These are phyloP conservation scores for Sarocladium kiliense DNA, from an alignment of 2,329 filamentous ascomycete genomes.

Conservation along the genomic window DNA sequence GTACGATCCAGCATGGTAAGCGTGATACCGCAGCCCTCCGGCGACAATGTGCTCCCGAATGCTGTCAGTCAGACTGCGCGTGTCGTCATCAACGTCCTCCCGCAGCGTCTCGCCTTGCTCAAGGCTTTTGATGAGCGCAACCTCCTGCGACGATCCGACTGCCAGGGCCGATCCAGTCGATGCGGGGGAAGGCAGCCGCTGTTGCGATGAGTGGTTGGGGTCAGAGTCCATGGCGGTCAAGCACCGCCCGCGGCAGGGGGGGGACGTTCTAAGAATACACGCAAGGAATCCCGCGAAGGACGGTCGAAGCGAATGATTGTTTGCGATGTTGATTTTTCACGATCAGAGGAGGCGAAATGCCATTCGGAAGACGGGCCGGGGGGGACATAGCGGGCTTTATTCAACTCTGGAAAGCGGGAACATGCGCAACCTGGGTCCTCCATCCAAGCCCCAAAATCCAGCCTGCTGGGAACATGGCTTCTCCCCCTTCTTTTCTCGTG, in stretches of 20 bases:
- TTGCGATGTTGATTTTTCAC: no score
- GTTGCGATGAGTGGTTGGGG: background rate
- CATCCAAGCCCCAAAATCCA: background rate
- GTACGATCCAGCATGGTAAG: slow-evolving; percentile 36
- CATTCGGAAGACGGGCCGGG: slow-evolving; percentile 1
- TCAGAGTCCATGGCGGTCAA: background rate
- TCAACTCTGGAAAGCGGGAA: background rate
- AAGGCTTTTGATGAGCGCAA: slow-evolving; percentile 24
- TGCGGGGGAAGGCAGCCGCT: slow-evolving; percentile 18
- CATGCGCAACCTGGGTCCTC: background rate
- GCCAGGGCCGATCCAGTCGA: slow-evolving; percentile 24
- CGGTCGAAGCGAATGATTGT: no score
- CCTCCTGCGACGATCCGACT: slow-evolving; percentile 25
- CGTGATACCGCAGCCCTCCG: slow-evolving; percentile 33
- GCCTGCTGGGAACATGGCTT: slow-evolving; percentile 1
- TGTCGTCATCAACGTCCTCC: slow-evolving; percentile 23
- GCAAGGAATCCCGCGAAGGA: no score
- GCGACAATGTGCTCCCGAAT: slow-evolving; percentile 38
- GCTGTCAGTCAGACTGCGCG: slow-evolving; percentile 35
- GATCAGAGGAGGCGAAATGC: slow-evolving; percentile 1
- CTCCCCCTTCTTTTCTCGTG: background rate
- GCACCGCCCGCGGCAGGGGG: background rate
- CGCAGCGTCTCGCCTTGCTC: slow-evolving; percentile 25
- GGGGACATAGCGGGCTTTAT: background rate
- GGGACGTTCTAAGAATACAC: no score